phyloP scores from a whole-genome alignment of 768 basidiomycete species.

The Crucibulum laeve region DNA sequence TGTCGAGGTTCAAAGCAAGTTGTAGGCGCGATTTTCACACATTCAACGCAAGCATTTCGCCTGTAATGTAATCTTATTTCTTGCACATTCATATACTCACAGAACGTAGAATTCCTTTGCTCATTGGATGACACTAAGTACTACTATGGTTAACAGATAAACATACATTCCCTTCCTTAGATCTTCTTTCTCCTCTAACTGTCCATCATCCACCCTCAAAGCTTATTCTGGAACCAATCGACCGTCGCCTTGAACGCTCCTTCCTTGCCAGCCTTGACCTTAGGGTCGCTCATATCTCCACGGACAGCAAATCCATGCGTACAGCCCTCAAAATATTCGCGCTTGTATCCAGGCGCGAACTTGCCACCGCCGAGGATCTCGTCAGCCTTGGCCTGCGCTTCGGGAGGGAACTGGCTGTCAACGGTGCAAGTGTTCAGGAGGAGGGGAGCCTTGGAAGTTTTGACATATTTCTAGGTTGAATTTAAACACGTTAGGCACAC shows the following conservation, averaged over 20 bases:
- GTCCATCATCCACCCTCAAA: constrained; percentile 10
- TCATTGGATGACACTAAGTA: no score
- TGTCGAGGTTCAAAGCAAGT: no score
- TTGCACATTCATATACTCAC: no score
- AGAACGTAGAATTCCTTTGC: no score
- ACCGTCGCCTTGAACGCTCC: constrained; percentile 56
- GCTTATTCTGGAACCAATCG: constrained; percentile 44
- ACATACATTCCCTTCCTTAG: not conserved
- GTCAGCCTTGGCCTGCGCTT: constrained; percentile 41
- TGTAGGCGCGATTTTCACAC: no score
- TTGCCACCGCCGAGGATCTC: constrained; percentile 42
- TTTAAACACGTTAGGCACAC: not conserved
- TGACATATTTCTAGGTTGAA: constrained; percentile 38
- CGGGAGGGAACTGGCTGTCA: constrained; percentile 47
- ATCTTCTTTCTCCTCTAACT: not conserved
- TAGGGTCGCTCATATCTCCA: constrained; percentile 42
- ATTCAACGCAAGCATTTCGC: no score
- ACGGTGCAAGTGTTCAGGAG: constrained; percentile 64
- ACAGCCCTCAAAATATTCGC: constrained; percentile 42
- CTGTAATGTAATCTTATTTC: no score
- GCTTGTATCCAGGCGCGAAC: constrained; percentile 45
- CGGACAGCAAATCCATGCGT: constrained; percentile 54
- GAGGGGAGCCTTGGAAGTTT: constrained; percentile 45
- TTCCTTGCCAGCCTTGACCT: constrained; percentile 59
- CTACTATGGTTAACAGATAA: not conserved